Conservation (phyloP, 1,284 basidiomycete genomes). For the Paramarasmius palmivorus region DNA sequence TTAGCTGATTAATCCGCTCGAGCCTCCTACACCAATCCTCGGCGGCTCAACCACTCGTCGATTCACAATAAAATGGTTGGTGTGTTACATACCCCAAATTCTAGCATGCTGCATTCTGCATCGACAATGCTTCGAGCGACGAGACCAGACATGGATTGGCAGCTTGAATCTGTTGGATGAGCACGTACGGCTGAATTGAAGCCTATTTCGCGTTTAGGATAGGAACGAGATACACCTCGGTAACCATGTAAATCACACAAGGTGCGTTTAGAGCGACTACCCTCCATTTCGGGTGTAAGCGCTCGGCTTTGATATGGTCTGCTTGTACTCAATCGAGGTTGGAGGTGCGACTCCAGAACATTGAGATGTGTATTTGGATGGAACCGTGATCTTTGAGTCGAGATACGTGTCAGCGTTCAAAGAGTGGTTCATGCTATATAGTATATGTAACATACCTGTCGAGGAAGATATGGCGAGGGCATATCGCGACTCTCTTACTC, state of each 20-base stretch:
- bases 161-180: conserved; percentile 16
- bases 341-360: conserved; percentile 11
- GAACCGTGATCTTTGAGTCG: conserved; percentile 8
- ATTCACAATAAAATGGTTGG: conserved; percentile 18
- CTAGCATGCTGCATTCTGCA: conserved; percentile 10
- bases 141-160: conserved; percentile 18
- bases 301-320: conserved; percentile 2
- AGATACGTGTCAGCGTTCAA: background rate
- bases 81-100: conserved; percentile 13
- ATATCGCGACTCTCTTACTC: no score
- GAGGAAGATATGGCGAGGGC: background rate
- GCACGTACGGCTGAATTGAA: conserved; percentile 20
- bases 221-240: conserved; percentile 9
- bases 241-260: conserved; percentile 17
- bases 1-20: conserved; percentile 14
- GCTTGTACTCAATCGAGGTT: conserved; percentile 2
- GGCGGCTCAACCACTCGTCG: conserved; percentile 12
- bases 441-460: background rate
- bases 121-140: conserved; percentile 13
- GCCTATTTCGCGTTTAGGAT: conserved; percentile 12
- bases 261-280: conserved; percentile 19
- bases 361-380: conserved; percentile 5
- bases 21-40: conserved; percentile 16
- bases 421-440: background rate
- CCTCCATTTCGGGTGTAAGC: conserved; percentile 11